Percentiles rank a stretch among this genome's conserved stretches.
These are phyloP conservation scores for Lachnellula subtilissima DNA, from an alignment of 2,329 filamentous ascomycete genomes.

Conservation along the genomic window DNA sequence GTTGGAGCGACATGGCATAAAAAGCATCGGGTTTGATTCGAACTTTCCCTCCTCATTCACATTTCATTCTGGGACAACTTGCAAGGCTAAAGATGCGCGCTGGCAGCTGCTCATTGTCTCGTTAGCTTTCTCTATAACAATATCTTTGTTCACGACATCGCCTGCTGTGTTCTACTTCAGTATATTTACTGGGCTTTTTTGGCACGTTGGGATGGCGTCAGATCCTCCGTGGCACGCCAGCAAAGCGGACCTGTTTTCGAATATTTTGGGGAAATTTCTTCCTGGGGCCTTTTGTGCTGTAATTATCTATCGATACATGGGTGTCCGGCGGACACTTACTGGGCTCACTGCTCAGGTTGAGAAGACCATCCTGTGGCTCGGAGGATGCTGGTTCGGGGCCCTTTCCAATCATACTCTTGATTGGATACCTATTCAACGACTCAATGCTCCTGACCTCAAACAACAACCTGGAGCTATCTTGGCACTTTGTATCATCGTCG, in stretches of 20 bases:
- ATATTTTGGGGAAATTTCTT: conserved; percentile 74
- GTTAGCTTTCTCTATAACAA: conserved; percentile 67
- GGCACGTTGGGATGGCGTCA: conserved; percentile 83
- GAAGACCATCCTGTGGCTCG: conserved; percentile 86
- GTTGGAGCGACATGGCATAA: conserved; percentile 67
- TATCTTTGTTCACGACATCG: conserved; percentile 78
- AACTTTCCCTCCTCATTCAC: conserved; percentile 85
- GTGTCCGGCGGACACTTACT: conserved; percentile 63
- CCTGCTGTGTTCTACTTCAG: conserved; percentile 80
- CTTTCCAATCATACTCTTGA: conserved; percentile 94
- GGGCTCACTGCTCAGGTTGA: conserved; percentile 79
- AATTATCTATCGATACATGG: conserved; percentile 82
- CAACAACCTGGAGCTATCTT: conserved; percentile 85
- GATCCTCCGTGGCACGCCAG: conserved; percentile 71
- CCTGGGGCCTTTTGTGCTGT: conserved; percentile 84
- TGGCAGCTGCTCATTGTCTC: conserved; percentile 84
- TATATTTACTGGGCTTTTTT: conserved; percentile 76
- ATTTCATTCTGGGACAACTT: conserved; percentile 62
- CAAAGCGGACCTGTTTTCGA: conserved; percentile 68
- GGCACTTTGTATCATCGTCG: conserved; percentile 49
- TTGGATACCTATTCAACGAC: conserved; percentile 84
- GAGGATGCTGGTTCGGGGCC: conserved; percentile 83
- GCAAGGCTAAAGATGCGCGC: conserved; percentile 69
- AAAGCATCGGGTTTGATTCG: conserved; percentile 73
- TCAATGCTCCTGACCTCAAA: conserved; percentile 84